Conservation (phyloP, 768 basidiomycete genomes). For the Pisolithus albus region DNA sequence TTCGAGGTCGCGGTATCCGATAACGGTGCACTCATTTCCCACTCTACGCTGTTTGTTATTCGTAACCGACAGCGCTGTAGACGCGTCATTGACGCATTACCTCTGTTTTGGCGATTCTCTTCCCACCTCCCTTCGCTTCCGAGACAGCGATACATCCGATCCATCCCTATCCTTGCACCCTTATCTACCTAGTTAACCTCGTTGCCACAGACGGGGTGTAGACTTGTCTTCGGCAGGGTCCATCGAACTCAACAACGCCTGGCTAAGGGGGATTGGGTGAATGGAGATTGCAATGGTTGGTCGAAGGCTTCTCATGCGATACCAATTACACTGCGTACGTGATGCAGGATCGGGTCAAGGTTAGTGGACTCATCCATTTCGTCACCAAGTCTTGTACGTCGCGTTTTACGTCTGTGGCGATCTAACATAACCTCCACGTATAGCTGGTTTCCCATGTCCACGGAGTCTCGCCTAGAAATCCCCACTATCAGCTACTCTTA, state of each 20-base stretch:
- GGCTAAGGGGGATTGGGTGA: constrained; percentile 32
- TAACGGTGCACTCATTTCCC: constrained; percentile 23
- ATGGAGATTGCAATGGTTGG: constrained; percentile 63
- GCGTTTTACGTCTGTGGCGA: not conserved
- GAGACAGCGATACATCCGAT: constrained; percentile 30
- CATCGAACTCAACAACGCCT: too few species aligned
- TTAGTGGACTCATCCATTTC: constrained; percentile 66
- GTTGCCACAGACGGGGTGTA: constrained; percentile 54
- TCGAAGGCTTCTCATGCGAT: constrained; percentile 50
- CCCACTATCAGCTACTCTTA: constrained; percentile 43
- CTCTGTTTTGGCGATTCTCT: constrained; percentile 34
- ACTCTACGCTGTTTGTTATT: not conserved
- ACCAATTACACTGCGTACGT: constrained; percentile 80
- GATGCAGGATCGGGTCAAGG: constrained; percentile 47
- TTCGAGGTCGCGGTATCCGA: constrained; percentile 46
- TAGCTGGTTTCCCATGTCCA: constrained; percentile 62
- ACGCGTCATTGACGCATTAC: constrained; percentile 24
- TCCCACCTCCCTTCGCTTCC: constrained; percentile 51
- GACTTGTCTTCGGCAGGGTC: constrained; percentile 32
- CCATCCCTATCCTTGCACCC: constrained; percentile 76
- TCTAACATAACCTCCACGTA: not conserved
- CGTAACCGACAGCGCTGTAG: constrained; percentile 22
- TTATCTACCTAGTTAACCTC: constrained; percentile 33
- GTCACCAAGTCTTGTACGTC: constrained; percentile 65
- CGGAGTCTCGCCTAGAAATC: constrained; percentile 37